Percentiles rank a stretch among this genome's conserved stretches.
Conservation (phyloP, 2,329 filamentous ascomycete genomes). For the Ascochyta pisi region DNA sequence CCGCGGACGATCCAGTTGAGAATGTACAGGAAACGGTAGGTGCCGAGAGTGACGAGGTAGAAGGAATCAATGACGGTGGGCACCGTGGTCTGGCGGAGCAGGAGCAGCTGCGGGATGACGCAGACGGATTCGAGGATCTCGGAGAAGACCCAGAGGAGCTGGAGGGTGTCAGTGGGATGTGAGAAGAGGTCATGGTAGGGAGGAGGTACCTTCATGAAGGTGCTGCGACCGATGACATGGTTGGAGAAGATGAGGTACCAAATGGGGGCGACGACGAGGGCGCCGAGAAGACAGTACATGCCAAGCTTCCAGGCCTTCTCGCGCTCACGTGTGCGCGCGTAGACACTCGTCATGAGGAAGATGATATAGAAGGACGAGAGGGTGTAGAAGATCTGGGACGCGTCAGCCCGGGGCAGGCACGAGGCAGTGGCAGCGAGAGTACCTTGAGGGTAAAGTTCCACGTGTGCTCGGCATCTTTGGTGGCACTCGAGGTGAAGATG, state of each 20-base stretch:
- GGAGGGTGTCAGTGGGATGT: slow-evolving; percentile 5
- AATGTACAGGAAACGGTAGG: slow-evolving; percentile 88
- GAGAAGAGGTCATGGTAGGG: neutral
- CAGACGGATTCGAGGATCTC: slow-evolving; percentile 91
- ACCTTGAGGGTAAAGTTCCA: slow-evolving; percentile 78
- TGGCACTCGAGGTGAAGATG: slow-evolving; percentile 64
- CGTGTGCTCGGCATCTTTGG: slow-evolving; percentile 40
- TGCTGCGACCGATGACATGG: slow-evolving; percentile 50
- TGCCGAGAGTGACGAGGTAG: slow-evolving; percentile 86
- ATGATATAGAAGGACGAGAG: slow-evolving; percentile 84
- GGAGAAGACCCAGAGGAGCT: slow-evolving; percentile 88
- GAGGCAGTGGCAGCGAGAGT: neutral
- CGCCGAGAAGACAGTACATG: slow-evolving; percentile 69
- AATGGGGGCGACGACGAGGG: slow-evolving; percentile 73
- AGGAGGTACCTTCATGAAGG: slow-evolving; percentile 51
- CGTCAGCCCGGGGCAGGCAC: slow-evolving; percentile 18
- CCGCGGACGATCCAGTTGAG: slow-evolving; percentile 85
- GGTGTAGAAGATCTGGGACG: slow-evolving; percentile 76
- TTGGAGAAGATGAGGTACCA: slow-evolving; percentile 71
- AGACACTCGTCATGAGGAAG: slow-evolving; percentile 84
- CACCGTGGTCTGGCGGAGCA: slow-evolving; percentile 92
- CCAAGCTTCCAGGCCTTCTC: slow-evolving; percentile 95
- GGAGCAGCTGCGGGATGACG: slow-evolving; percentile 87
- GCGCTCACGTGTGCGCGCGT: slow-evolving; percentile 83
- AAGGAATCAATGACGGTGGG: slow-evolving; percentile 97